Evolutionary conservation across 495 filamentous ascomycete genomes (phyloP), one percentile per base, ranked within the genome.

Genomic region (Terfezia boudieri): DNA sequence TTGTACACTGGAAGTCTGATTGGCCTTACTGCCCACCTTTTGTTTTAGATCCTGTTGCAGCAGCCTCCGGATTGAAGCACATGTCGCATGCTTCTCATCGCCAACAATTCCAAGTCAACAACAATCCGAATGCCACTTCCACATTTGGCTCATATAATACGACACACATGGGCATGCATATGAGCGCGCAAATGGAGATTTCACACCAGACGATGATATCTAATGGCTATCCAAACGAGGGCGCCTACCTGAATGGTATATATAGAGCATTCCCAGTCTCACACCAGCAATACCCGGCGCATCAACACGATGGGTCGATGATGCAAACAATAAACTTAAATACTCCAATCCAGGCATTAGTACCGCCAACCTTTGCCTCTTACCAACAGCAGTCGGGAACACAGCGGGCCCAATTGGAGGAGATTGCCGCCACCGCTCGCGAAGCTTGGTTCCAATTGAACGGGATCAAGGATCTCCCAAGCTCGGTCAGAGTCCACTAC

Each of bases 11-110:
- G 84, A 76, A 76, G 62, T 73, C 81, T 2, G 81, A 85, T 62
- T 89, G 84, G 84, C 84, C 84, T 41, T 74, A 76, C 56, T 69
- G 76, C 36, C 80, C 80, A 8, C 83, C 82, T 0, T 89, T 86
- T 65, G 66, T 74, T 60, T 71, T 74, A 14, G 70, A 82, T 58
- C 73, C 74, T 2, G 62, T 60, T 11, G 73, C 71, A 59, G 58
- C 62, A 46, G 55, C 59, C 16, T 58, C 35, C 64, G 68, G 55
- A 55, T 63, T 37, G 41, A 63, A 9, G 56, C 67, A 14, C 53
- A 64, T 52, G 55, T 55, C 20, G 52, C 55, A 36, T 49, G 23
- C 20, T 10, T 36, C 37, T 26, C 56, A 43, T 36, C 49, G 36
- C 55, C 41, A 46, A 46, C 41, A 14, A 54, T 49, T 41, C 37